These are phyloP conservation scores for Starmerella scarabaei DNA, from an alignment of 805 yeast genomes.

Conservation along the genomic window DNA sequence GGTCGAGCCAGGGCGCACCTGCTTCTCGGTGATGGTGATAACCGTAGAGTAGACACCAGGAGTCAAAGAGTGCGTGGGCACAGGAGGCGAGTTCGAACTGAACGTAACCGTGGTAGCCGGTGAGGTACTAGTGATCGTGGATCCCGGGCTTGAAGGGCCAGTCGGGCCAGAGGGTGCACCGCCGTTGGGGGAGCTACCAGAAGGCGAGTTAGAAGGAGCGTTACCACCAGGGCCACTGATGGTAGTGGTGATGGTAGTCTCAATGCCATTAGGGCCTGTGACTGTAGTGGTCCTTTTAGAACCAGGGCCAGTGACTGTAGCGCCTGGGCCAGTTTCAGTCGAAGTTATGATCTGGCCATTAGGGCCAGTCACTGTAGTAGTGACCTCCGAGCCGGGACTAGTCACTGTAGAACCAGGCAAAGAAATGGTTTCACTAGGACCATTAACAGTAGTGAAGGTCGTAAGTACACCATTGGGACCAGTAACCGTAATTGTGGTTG, in stretches of 20 bases:
- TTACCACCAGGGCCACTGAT: background rate
- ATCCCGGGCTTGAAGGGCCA: too few relatives aligned
- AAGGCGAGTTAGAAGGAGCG: too few relatives aligned
- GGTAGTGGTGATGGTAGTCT: background rate
- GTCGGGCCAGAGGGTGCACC: too few relatives aligned
- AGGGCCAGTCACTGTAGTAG: conserved; percentile 3
- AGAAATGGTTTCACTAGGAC: background rate
- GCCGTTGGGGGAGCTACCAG: too few relatives aligned
- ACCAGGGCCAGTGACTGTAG: background rate
- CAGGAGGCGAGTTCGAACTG: too few relatives aligned
- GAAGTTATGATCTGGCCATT: too few relatives aligned
- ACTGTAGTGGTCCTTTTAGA: background rate
- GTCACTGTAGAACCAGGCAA: conserved; percentile 3
- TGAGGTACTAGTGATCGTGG: too few relatives aligned
- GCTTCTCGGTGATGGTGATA: background rate
- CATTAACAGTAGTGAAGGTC: background rate
- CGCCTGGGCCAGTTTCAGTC: conserved; percentile 1
- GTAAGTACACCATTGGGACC: background rate
- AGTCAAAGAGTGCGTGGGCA: conserved; percentile 2
- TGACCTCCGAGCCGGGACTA: background rate
- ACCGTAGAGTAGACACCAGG: conserved; percentile 11
- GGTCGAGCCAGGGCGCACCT: conserved; percentile 6
- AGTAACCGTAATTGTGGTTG: background rate
- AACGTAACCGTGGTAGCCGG: too few relatives aligned
- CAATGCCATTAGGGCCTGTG: background rate